Base-by-base conservation (phyloP, 139 green algal genomes). In the Nannochloris sp. region DNA sequence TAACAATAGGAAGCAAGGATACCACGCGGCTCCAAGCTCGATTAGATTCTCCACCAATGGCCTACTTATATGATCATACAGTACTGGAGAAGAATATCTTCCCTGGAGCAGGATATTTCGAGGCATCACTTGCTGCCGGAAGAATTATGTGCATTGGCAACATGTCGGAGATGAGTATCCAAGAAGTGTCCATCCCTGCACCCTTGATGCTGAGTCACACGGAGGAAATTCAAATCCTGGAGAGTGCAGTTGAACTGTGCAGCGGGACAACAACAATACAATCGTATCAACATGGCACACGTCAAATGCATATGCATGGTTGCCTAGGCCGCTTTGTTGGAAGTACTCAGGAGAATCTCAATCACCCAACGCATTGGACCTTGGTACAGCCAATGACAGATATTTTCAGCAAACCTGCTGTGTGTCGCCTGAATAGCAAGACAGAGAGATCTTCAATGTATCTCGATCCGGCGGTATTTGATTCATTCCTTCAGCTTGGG, bases 11-110 rank as follows among this genome's bases (percentile, higher is more conserved):
- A 46, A 24, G 15, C 29, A 24, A 15, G n/a, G 61, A 40, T 11
- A 14, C 23, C 5, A 51, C 70, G 6, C 40, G 18, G 1, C 82
- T 89, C 29, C 29, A 75, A 25, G 48, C 73, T 11, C 29, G 63
- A 43, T 61, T 87, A 19, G 19, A 25, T 5, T 68, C 65, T 12
- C 66, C 81, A 14, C 23, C 58, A 12, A 49, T 83, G 9, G 74
- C 73, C 0, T 94, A 81, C 71, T 62, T 95, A 34, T 73, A 70
- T 51, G 81, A 93, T 36, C 88, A 95, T 60, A 49, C 77, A 16
- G 83, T 91, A 5, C n/a, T 65, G 4, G 80, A 74, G 16, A 72
- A 75, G 19, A 46, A 69, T 1, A 70, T 92, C 8, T 77, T 77
- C 64, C 70, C 70, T 48, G 70, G 70, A 5, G 64, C 70, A 34